Evolutionary conservation across 768 basidiomycete species (phyloP).

Genomic region (Phanerodontia chrysosporium): DNA sequence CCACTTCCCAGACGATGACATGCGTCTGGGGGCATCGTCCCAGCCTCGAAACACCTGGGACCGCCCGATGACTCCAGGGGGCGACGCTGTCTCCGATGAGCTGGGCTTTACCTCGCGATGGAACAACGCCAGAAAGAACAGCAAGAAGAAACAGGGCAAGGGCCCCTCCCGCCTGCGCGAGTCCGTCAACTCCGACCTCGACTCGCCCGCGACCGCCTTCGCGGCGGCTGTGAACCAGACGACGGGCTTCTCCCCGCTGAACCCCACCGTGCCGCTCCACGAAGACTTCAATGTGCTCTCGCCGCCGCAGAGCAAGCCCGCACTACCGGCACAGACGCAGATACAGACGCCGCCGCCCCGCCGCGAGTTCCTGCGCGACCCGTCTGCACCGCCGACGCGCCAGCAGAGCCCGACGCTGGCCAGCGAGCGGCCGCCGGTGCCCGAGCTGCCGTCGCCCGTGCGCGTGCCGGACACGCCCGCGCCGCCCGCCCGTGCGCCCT

Average conservation of each 20-base stretch:
- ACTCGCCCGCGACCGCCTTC: conserved; percentile 4
- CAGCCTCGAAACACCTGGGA: neutral
- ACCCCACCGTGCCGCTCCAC: conserved; percentile 2
- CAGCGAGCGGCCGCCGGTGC: neutral
- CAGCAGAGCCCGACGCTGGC: neutral
- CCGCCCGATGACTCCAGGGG: neutral
- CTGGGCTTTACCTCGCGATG: neutral
- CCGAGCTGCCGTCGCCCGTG: neutral
- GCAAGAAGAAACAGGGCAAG: conserved; percentile 88
- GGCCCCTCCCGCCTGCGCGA: conserved; percentile 63
- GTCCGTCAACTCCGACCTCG: neutral
- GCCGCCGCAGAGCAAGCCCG: neutral
- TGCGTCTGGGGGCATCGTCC: conserved; percentile 49
- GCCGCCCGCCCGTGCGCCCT: neutral
- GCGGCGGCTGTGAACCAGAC: conserved; percentile 2
- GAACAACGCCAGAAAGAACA: conserved; percentile 25
- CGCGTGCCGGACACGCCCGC: neutral
- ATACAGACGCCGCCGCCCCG: neutral
- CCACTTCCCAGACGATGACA: neutral
- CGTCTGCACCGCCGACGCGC: neutral
- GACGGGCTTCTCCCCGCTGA: conserved; percentile 9
- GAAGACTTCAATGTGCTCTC: conserved; percentile 4
- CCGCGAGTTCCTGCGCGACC: conserved; percentile 1
- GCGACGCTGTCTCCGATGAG: conserved; percentile 5
- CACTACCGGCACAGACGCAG: neutral